Conservation (phyloP, 495 filamentous ascomycete genomes). For the Penicillium cosmopolitanum region DNA sequence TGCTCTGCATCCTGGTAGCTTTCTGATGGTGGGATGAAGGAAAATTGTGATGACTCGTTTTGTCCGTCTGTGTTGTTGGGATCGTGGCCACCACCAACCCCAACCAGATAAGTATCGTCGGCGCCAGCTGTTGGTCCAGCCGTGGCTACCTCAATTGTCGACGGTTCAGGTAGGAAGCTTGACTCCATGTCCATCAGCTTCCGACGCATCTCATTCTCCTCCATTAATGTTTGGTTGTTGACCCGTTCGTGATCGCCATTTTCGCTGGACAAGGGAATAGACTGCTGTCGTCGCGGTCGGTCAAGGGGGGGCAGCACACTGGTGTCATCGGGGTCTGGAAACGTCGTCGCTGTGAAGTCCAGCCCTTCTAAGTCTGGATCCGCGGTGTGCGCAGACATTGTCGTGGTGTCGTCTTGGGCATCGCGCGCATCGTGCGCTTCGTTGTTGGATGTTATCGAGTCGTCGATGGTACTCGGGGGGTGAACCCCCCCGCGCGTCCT, state of each 20-base stretch:
- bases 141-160: constrained; percentile 46
- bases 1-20: constrained; percentile 27
- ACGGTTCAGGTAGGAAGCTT: constrained; percentile 68
- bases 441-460: constrained; percentile 17
- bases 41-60: constrained; percentile 31
- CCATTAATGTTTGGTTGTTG: constrained; percentile 55
- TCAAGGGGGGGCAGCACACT: constrained; percentile 41
- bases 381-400: constrained; percentile 11
- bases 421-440: constrained; percentile 17
- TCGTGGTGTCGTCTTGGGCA: constrained; percentile 14
- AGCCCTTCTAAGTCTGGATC: constrained; percentile 14
- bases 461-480: constrained; percentile 31
- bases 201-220: constrained; percentile 68
- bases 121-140: constrained; percentile 30
- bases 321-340: constrained; percentile 23
- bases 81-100: constrained; percentile 32
- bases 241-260: constrained; percentile 43
- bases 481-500: constrained; percentile 37
- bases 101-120: constrained; percentile 51
- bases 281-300: constrained; percentile 45
- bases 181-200: constrained; percentile 87
- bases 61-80: constrained; percentile 17
- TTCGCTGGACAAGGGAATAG: constrained; percentile 40
- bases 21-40: constrained; percentile 34
- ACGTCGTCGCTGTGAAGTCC: constrained; percentile 11